Base-by-base conservation (phyloP, 306 rosid genomes). In the Benincasa hispida region DNA sequence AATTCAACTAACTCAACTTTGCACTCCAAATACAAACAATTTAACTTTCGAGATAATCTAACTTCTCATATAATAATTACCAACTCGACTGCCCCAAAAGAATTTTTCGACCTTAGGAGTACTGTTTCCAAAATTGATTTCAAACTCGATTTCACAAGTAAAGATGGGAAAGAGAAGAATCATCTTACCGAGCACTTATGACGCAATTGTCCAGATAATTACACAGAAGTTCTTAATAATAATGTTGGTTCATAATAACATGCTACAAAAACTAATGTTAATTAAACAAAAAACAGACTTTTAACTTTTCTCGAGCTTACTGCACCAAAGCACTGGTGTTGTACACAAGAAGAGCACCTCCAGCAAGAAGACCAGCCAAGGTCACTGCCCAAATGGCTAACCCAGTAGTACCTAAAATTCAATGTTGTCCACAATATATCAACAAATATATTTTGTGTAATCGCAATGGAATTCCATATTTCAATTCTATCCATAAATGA, bases 361-460 rank as follows among this genome's bases (percentile, higher is more conserved):
- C 99, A 55, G 90, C 97, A 10, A 95, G 96, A 79, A 95, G 83
- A 27, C 96, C 99, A 66, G 79, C 51, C 28, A 95, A 87, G 53
- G 99, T 95, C 8, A 82, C 96, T 13, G 99, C 99, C 99, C 99
- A 95, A 57, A 92, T 95, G 77, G 97, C 93, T 92, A 94, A 87
- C 0, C 99, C 99, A 67, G 97, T 90, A 2, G 82, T 24, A 42
- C 99, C 98, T 94, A 82, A 86, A 17, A 45, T 50, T 54, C 25
- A 59, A 53, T 79, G 19, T 61, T 50, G 0, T 2, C 35, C 50
- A 61, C 45, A 67, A 19, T 11, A 22, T 14, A 63, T 47, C 18
- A 48, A 47, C 18, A 65, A n/a, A 35, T 67, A 13, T 67, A 19
- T 67, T 21, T n/a, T 67, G 19, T 39, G 39, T 6, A 19, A 17